Conservation (phyloP, 2,329 filamentous ascomycete genomes). For the Thermochaetoides dissita region DNA sequence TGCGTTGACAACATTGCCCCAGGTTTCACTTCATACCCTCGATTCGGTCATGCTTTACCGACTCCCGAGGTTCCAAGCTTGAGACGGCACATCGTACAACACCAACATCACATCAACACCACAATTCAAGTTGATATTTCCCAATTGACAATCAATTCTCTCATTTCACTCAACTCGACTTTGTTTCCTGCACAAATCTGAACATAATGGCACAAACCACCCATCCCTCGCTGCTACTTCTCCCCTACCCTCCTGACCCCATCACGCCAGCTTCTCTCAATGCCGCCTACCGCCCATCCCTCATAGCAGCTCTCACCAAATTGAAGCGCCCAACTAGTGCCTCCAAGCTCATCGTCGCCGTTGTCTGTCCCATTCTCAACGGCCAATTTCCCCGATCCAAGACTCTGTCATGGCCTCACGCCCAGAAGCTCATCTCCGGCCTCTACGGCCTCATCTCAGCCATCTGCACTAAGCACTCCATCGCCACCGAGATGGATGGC, state of each 20-base stretch:
- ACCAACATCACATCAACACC: no score
- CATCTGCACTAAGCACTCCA: slow-evolving; percentile 49
- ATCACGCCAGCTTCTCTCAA: slow-evolving; percentile 36
- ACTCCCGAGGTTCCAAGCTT: no score
- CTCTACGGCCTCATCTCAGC: slow-evolving; percentile 67
- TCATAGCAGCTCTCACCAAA: slow-evolving; percentile 39
- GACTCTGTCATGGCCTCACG: slow-evolving; percentile 47
- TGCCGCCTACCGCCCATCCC: slow-evolving; percentile 45
- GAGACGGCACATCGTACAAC: no score
- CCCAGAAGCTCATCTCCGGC: slow-evolving; percentile 60
- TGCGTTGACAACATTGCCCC: no score
- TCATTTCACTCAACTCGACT: no score
- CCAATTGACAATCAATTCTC: no score
- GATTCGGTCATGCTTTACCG: no score
- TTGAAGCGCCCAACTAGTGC: slow-evolving; percentile 27
- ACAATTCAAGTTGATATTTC: no score
- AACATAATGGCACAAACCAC: slow-evolving; percentile 14
- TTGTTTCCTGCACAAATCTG: neutral
- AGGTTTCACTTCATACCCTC: no score
- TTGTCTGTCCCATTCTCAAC: slow-evolving; percentile 49
- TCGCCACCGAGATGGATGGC: slow-evolving; percentile 43
- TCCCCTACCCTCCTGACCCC: slow-evolving; percentile 48
- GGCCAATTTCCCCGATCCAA: slow-evolving; percentile 35
- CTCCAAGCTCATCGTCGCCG: slow-evolving; percentile 35
- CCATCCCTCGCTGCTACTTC: slow-evolving; percentile 42